Percentiles rank a stretch among this genome's conserved stretches.
Conservation (phyloP, 495 filamentous ascomycete genomes). For the Penicillium macrosclerotiorum region DNA sequence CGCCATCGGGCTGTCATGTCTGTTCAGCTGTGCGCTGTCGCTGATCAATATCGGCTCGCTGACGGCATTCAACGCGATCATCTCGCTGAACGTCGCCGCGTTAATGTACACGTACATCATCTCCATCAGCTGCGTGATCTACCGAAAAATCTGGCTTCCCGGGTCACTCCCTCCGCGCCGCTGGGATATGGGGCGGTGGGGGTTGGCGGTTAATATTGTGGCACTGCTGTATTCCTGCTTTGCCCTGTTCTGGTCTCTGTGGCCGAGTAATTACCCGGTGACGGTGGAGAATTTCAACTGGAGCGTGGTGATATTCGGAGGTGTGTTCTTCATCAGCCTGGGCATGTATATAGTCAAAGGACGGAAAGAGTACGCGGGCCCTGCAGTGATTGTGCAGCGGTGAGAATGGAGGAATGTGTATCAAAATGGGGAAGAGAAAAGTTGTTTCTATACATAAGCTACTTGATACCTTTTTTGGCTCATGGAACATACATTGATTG, state of each 20-base stretch:
- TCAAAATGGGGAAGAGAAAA: not conserved
- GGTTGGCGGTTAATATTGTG: constrained; percentile 35
- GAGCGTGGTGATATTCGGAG: constrained; percentile 41
- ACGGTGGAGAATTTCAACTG: constrained; percentile 51
- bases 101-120: constrained; percentile 43
- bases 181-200: constrained; percentile 39
- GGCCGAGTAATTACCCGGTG: constrained; percentile 37
- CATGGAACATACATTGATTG: not conserved
- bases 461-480: no score
- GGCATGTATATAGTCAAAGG: constrained; percentile 33
- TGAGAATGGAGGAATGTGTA: not conserved
- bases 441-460: no score
- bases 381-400: constrained; percentile 19
- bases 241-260: constrained; percentile 45
- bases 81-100: constrained; percentile 39
- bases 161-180: constrained; percentile 39
- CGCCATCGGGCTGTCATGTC: constrained; percentile 29
- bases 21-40: constrained; percentile 28
- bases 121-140: constrained; percentile 37
- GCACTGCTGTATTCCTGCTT: constrained; percentile 34
- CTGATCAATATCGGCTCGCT: constrained; percentile 45
- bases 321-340: constrained; percentile 33
- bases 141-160: constrained; percentile 33
- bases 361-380: constrained; percentile 26
- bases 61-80: constrained; percentile 47